Evolutionary conservation across 1,139 yeast species (phyloP), one percentile per base, ranked within the genome.

Genomic region (Ogataea hybrid): DNA sequence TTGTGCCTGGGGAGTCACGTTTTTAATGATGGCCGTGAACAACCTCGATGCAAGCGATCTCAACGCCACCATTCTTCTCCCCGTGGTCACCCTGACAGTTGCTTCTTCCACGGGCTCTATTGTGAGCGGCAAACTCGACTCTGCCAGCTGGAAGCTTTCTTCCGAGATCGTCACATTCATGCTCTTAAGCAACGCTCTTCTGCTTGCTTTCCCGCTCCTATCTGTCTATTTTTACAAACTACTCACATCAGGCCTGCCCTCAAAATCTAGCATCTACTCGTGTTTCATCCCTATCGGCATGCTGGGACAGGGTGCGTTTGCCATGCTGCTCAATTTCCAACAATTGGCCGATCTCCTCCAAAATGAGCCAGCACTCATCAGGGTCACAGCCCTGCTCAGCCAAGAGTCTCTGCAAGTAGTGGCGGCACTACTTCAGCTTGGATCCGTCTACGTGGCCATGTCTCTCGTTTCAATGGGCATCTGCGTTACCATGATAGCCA

Each of bases 251-350:
- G 83, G 81, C 48, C 61, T 84, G 27, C 95, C 95, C 0, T 62
- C 71, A 3, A 64, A 67, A 41, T 37, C 49, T 3, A 58, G 60
- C 17, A 63, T 77, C 22, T 79, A 80, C 56, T 69, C 84, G 15
- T 61, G 72, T 44, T 81, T 82, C 57, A 69, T 80, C 41, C 82
- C 85, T 7, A 65, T 81, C 33, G 92, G 89, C 14, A 79, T 81
- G 20, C 63, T 84, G 58, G 96, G 96, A 16, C 96, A 88, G 63
- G 95, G 94, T 3, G 76, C 87, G 2, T 85, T 69, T 60, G 84
- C 84, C 3, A 70, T 84, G 11, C 63, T 82, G 50, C 63, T 80
- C 11, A 50, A 42, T 20, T 49, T 40, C 29, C 28, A 46, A 3
- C 45, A 50, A 29, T 31, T 58, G 20, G 50, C 50, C 3, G 33